phyloP scores from a whole-genome alignment of 2,329 filamentous ascomycete species.

The Talaromyces sp. region DNA sequence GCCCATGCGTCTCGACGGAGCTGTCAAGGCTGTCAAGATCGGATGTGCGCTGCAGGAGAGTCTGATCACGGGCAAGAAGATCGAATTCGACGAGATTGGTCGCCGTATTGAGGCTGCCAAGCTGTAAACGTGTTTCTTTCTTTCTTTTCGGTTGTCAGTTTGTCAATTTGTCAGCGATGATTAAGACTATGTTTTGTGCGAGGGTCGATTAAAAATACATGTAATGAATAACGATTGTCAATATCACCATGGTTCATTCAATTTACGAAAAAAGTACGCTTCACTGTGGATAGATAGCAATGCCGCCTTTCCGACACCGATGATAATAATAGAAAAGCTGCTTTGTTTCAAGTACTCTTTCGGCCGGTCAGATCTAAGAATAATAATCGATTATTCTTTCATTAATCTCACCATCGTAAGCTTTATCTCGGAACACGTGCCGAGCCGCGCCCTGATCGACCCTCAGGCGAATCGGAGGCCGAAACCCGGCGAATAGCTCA shows the following conservation, averaged over 20 bases:
- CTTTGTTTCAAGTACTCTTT: background rate
- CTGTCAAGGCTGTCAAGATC: slow-evolving; percentile 55
- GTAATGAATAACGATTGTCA: background rate
- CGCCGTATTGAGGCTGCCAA: slow-evolving; percentile 38
- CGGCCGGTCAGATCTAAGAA: background rate
- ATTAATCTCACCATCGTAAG: background rate
- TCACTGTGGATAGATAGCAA: no score
- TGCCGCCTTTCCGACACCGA: no score
- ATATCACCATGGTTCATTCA: background rate
- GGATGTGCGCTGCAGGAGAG: slow-evolving; percentile 56
- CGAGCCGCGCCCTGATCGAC: background rate
- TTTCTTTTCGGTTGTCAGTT: background rate
- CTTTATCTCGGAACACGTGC: background rate
- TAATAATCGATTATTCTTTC: background rate
- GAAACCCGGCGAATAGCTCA: background rate
- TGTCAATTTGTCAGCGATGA: background rate
- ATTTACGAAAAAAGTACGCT: background rate
- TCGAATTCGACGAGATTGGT: slow-evolving; percentile 55
- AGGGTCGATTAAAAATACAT: background rate
- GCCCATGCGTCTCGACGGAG: slow-evolving; percentile 53
- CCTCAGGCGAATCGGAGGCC: background rate
- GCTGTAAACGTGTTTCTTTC: slow-evolving; percentile 23
- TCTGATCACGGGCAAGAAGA: slow-evolving; percentile 51
- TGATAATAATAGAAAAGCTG: no score
- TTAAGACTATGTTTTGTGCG: background rate